phyloP scores from a whole-genome alignment of 108 stramenopile species.

The Fragilaria crotonensis region DNA sequence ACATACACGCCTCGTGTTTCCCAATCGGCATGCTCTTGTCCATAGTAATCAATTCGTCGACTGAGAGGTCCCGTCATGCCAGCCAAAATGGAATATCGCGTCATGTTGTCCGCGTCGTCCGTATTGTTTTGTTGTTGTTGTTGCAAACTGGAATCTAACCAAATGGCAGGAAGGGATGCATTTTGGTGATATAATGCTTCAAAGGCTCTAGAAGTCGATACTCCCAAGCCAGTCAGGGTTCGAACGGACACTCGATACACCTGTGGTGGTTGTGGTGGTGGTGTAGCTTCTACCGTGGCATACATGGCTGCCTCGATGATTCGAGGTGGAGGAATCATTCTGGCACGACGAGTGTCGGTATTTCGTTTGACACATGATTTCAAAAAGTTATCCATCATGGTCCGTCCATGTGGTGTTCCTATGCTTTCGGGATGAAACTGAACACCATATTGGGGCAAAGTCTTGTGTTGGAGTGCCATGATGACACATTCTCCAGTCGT shows the following conservation, averaged over 20 bases:
- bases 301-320: too few relatives aligned
- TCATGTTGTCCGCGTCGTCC: too few relatives aligned
- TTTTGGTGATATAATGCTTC: neutral
- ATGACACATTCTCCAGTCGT: too few relatives aligned
- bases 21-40: conserved; percentile 27
- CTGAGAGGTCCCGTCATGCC: conserved; percentile 28
- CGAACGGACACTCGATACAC: too few relatives aligned
- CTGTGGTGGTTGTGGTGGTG: too few relatives aligned
- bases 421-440: conserved; percentile 96
- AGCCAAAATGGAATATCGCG: conserved; percentile 40
- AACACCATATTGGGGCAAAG: conserved; percentile 84
- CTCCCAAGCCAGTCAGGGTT: too few relatives aligned
- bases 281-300: too few relatives aligned
- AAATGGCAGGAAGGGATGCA: too few relatives aligned
- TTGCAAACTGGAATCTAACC: too few relatives aligned
- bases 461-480: conserved; percentile 73
- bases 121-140: too few relatives aligned
- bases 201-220: neutral
- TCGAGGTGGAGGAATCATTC: too few relatives aligned
- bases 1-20: too few relatives aligned
- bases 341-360: conserved; percentile 4
- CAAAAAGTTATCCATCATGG: conserved; percentile 60
- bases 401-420: conserved; percentile 66
- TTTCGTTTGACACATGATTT: conserved; percentile 15
- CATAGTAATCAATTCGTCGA: conserved; percentile 36